Percentiles rank a stretch among this genome's conserved stretches.
Conservation (phyloP, 805 yeast species). For the Candida bentonensis region DNA sequence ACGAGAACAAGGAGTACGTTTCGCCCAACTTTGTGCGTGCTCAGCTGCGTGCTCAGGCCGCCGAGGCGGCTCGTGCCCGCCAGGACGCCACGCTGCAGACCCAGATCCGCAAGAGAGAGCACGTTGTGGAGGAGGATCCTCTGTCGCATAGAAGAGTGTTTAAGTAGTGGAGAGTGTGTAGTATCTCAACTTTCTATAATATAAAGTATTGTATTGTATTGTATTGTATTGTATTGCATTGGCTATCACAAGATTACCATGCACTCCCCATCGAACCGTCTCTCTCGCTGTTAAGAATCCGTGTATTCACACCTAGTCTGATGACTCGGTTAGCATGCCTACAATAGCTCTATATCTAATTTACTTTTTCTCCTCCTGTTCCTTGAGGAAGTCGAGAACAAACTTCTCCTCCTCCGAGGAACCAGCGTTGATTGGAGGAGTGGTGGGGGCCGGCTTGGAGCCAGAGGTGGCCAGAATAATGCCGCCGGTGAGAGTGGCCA, state of each 20-base stretch:
- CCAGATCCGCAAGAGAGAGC: constrained; percentile 63
- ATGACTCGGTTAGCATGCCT: too few species aligned
- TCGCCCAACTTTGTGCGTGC: constrained; percentile 94
- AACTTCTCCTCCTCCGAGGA: constrained; percentile 84
- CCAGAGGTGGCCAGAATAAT: constrained; percentile 64
- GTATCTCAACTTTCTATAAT: too few species aligned
- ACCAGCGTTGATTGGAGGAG: constrained; percentile 59
- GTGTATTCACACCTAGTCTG: too few species aligned
- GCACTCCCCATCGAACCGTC: too few species aligned
- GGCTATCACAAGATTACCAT: neutral
- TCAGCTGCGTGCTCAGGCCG: constrained; percentile 66
- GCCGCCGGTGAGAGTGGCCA: constrained; percentile 50
- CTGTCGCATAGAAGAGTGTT: constrained; percentile 65
- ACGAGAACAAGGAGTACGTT: constrained; percentile 91
- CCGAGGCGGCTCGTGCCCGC: constrained; percentile 63
- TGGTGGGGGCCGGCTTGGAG: constrained; percentile 32
- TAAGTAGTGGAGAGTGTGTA: constrained; percentile 30
- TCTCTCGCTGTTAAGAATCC: too few species aligned
- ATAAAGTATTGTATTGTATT: too few species aligned
- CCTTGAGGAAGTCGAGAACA: constrained; percentile 51
- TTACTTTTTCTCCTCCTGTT: constrained; percentile 24
- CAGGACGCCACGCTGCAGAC: constrained; percentile 65
- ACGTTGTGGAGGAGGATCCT: constrained; percentile 63
- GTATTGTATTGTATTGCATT: constrained; percentile 1
- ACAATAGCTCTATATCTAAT: too few species aligned